Evolutionary conservation across 2,329 filamentous ascomycete genomes (phyloP), one percentile per base, ranked within the genome.

Genomic region (Cladosporium sp.): DNA sequence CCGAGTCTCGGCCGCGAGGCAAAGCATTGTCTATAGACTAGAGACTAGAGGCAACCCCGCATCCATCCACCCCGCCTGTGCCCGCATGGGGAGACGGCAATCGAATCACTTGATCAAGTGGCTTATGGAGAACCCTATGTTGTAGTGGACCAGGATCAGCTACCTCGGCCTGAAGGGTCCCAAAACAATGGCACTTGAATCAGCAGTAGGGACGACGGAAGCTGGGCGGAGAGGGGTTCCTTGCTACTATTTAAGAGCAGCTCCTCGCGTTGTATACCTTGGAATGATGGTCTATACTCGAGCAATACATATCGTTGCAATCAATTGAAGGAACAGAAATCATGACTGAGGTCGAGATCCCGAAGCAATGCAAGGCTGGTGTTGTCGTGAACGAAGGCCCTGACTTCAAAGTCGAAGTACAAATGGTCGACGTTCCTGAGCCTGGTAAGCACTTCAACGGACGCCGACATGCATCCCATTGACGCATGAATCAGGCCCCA

Each of bases 361-460:
- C 78, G 2, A 75, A 76, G 40, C 71, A 75, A 57, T 78, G 79
- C 65, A 79, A 80, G 56, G 79, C 78, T 2, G 79, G 77, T 6
- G 78, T 81, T 1, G 75, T 79, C 1, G 70, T 78, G 28, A 78
- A 81, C 59, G 74, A 78, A 63, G 79, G 79, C 1, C 77, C 78
- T 0, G 67, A 79, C 57, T 81, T 81, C 60, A 66, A 64, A 5
- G 68, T 81, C 28, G 75, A 78, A 58, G 74, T 81, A 8, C 73
- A 78, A 63, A 71, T 73, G 57, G 77, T 81, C 1, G 73, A 75
- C 17, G 77, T 81, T 0, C 79, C 79, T 4, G 73, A 77, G 51
- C 76, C 77, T 56, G 76, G 77, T 78, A 65, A 58, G 63, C 60
- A 20, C 13, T 20, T 28, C 22, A 10, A 17, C 15, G 8, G 9